These are phyloP conservation scores for Eucalyptus pauciflora DNA, from an alignment of 345 rosid species.

Conservation along the genomic window DNA sequence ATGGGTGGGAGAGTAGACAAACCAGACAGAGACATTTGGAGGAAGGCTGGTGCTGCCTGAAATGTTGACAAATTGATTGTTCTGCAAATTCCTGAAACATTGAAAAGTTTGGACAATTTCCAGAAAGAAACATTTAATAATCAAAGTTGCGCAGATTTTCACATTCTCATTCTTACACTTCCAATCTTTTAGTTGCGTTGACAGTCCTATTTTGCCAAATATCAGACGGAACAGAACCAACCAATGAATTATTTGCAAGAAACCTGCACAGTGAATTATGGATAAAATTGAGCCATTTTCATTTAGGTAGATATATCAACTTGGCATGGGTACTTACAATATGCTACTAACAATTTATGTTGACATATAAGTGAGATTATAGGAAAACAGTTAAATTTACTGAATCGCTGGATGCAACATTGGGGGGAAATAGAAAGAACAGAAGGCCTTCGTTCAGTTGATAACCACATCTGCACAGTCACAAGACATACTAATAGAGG, in stretches of 20 bases:
- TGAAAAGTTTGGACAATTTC: not conserved
- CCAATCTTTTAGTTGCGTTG: slow-evolving; percentile 37
- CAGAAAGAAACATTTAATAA: not conserved
- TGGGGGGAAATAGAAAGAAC: not conserved
- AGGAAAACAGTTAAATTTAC: not conserved
- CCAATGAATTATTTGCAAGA: slow-evolving; percentile 65
- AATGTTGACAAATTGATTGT: slow-evolving; percentile 51
- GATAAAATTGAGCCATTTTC: not conserved
- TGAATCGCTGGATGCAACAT: not conserved
- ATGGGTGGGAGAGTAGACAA: slow-evolving; percentile 17
- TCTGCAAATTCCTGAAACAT: slow-evolving; percentile 61
- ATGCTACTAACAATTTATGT: not conserved
- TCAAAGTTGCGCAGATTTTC: not conserved
- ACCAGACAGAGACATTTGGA: slow-evolving; percentile 75
- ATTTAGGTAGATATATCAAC: not conserved
- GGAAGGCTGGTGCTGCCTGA: slow-evolving; percentile 50
- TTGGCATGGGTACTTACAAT: not conserved
- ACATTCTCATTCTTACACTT: slow-evolving; percentile 41
- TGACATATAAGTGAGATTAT: not conserved
- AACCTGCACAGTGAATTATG: slow-evolving; percentile 36
- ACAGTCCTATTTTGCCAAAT: slow-evolving; percentile 63
- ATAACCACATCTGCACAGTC: not conserved
- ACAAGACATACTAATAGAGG: not conserved
- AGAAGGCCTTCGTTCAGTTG: not conserved
- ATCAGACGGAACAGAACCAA: slow-evolving; percentile 52